Evolutionary conservation across 2,329 filamentous ascomycete genomes (phyloP).

Genomic region (Ophiostoma tasmaniense): DNA sequence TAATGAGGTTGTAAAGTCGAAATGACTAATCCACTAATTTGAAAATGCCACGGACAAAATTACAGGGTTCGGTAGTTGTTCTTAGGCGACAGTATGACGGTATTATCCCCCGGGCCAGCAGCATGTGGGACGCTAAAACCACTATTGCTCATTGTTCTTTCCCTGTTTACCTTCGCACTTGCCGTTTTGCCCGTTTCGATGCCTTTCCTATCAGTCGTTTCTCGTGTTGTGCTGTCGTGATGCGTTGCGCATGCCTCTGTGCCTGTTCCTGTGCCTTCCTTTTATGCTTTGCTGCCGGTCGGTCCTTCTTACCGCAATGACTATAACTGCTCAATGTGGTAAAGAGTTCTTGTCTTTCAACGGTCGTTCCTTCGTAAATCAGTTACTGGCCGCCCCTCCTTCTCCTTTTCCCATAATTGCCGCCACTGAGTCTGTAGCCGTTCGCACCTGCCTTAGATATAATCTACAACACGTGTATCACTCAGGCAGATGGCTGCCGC

Average conservation of each 20-base stretch:
- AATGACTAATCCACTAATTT: background rate
- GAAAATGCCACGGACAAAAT: background rate
- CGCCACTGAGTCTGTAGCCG: background rate
- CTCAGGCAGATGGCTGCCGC: background rate
- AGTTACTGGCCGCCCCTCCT: background rate
- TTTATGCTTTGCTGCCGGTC: background rate
- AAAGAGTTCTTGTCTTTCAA: background rate
- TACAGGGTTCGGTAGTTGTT: background rate
- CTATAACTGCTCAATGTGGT: background rate
- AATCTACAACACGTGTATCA: background rate
- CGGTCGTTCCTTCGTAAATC: background rate
- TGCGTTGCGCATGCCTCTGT: background rate
- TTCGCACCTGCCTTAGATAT: constrained; percentile 1
- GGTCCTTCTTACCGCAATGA: background rate
- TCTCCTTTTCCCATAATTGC: background rate
- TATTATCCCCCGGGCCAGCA: background rate
- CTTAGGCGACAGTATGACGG: background rate
- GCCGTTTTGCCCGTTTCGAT: background rate
- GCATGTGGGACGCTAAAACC: background rate
- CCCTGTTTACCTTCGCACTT: constrained; percentile 1
- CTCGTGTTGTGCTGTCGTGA: background rate
- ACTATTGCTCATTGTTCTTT: background rate
- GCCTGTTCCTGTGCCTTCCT: background rate
- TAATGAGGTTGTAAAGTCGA: background rate
- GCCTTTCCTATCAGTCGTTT: background rate